phyloP scores from a whole-genome alignment of 768 basidiomycete genomes.

The Xerocomellus amylosporus region DNA sequence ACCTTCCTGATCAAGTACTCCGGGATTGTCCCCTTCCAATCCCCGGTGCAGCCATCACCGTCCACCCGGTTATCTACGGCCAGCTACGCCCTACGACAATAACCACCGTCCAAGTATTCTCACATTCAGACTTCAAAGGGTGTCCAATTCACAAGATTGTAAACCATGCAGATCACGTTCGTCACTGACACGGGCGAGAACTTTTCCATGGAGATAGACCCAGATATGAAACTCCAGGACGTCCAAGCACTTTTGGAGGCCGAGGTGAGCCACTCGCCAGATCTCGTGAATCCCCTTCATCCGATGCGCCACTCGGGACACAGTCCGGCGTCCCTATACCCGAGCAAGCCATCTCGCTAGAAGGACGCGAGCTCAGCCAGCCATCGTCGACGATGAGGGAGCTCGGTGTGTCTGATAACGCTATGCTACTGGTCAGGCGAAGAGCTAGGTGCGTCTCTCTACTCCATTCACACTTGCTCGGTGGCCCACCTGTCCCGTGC shows the following conservation, averaged over 20 bases:
- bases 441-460: conserved; percentile 42
- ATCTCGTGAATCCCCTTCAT: background rate
- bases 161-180: conserved; percentile 69
- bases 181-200: conserved; percentile 62
- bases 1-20: conserved; percentile 28
- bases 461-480: background rate
- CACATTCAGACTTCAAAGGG: background rate
- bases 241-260: conserved; percentile 93
- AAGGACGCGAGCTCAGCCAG: conserved; percentile 63
- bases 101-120: background rate
- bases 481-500: background rate
- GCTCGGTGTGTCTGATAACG: conserved; percentile 58
- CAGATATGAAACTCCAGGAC: conserved; percentile 88
- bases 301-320: background rate
- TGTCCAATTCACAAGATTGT: background rate
- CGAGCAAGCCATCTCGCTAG: conserved; percentile 72
- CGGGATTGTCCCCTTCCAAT: conserved; percentile 1
- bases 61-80: conserved; percentile 3
- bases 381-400: conserved; percentile 66
- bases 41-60: background rate
- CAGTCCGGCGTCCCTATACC: conserved; percentile 71
- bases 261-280: conserved; percentile 59
- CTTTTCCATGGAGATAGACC: conserved; percentile 79
- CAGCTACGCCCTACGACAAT: background rate
- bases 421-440: conserved; percentile 66